These are phyloP conservation scores for Paracorniculantispora psalliotae DNA, from an alignment of 2,329 filamentous ascomycete genomes.

Conservation along the genomic window DNA sequence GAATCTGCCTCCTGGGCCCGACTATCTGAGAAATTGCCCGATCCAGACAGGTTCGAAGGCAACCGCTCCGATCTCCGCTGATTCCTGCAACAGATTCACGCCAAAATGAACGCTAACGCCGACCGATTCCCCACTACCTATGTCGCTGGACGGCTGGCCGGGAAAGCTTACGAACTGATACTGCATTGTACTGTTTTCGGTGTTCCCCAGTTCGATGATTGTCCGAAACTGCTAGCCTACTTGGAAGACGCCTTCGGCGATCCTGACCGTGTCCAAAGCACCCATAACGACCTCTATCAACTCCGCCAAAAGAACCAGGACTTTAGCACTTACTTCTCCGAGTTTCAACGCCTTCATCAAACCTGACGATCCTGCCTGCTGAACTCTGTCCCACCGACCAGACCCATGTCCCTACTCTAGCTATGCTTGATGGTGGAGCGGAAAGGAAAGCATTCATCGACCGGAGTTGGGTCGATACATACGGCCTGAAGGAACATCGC, in stretches of 20 bases:
- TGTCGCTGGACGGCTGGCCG: neutral
- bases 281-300: neutral
- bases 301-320: neutral
- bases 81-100: neutral
- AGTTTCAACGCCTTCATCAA: neutral
- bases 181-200: neutral
- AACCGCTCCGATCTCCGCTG: neutral
- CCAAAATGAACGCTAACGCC: neutral
- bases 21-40: neutral
- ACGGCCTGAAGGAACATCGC: neutral
- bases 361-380: neutral
- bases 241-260: neutral
- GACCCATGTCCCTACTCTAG: neutral
- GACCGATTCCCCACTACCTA: neutral
- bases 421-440: neutral
- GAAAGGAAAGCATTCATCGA: neutral
- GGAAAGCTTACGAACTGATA: neutral
- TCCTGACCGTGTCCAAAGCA: neutral
- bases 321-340: neutral
- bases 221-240: neutral
- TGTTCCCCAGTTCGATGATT: neutral
- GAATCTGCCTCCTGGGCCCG: neutral
- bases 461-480: neutral
- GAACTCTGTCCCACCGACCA: neutral
- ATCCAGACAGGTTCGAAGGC: neutral